Evolutionary conservation across 2,329 filamentous ascomycete species (phyloP), one percentile per base, ranked within the genome.

Genomic region (Fusarium brevicatenulatum): DNA sequence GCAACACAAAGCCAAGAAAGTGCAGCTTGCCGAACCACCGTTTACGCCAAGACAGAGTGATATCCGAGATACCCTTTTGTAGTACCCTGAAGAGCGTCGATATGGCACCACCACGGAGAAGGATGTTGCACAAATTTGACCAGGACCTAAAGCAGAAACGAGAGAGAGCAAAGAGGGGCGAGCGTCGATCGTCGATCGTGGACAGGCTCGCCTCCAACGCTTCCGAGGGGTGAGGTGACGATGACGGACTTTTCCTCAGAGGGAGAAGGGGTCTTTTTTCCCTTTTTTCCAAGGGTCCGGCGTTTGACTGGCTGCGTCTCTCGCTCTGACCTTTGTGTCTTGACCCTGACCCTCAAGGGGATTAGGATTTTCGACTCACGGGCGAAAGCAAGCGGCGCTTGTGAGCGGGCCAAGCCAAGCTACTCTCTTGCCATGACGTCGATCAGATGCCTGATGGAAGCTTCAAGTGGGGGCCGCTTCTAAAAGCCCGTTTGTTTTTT

Each of bases 391-490:
- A 67, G 55, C 40, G 53, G 61, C 65, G 65, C 68, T 63, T 75
- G 69, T 60, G 59, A 63, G 71, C 61, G 63, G 65, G 71, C 55
- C 70, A 50, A 36, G 66, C 49, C 49, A 52, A 37, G 46, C 57
- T 39, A 64, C 23, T 32, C 63, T 47, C 40, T 61, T 60, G 66
- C 74, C 62, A 76, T 76, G 74, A 76, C 74, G 74, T 77, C 66
- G 74, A 72, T 72, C 64, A 58, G 74, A 72, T 67, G 71, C 61
- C 46, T 60, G 56, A 58, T 46, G 37, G 44, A 66, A 61, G 70
- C 30, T 70, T 43, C 34, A 70, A 57, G 70, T 73, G 70, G 70
- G 71, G 68, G 62, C 66, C 49, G 43, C 52, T 65, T 65, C 30
- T 46, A 44, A 39, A 42, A 67, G 49, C 43, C 55, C 53, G 49